These are phyloP conservation scores for Dryadomyces quercivorus DNA, from an alignment of 2,329 filamentous ascomycete genomes.

Conservation along the genomic window DNA sequence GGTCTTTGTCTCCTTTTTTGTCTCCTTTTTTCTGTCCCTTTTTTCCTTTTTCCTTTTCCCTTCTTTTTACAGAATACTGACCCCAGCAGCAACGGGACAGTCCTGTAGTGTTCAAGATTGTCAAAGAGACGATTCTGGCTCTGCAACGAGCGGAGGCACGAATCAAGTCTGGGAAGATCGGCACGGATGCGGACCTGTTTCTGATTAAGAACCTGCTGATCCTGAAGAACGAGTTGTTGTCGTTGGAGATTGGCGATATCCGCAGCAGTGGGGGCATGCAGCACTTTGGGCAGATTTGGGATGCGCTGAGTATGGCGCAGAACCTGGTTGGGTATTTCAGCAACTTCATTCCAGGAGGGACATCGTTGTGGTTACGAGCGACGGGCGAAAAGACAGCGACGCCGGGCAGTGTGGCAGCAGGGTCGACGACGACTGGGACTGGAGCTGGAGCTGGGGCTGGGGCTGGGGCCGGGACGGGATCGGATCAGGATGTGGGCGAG, in stretches of 20 bases:
- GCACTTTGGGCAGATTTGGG: constrained; percentile 54
- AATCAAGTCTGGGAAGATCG: constrained; percentile 48
- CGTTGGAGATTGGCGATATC: constrained; percentile 77
- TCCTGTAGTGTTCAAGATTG: constrained; percentile 54
- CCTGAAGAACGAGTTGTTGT: constrained; percentile 89
- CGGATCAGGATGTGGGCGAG: constrained; percentile 46
- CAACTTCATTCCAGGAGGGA: constrained; percentile 38
- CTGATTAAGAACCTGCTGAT: constrained; percentile 90
- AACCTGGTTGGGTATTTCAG: constrained; percentile 48
- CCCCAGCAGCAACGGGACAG: constrained; percentile 34
- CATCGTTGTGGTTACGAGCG: constrained; percentile 32
- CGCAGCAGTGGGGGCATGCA: constrained; percentile 38
- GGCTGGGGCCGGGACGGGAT: not conserved
- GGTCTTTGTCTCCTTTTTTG: not conserved
- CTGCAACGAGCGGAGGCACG: constrained; percentile 64
- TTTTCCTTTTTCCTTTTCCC: no score
- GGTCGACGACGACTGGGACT: constrained; percentile 24
- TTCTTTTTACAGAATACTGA: not conserved
- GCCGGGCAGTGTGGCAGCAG: constrained; percentile 13
- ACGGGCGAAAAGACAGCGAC: not conserved
- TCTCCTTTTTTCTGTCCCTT: not conserved
- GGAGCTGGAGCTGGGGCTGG: no score
- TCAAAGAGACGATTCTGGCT: constrained; percentile 79
- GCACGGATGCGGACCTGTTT: constrained; percentile 73
- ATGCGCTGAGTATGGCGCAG: constrained; percentile 41